Evolutionary conservation across 2,329 filamentous ascomycete species (phyloP).

Genomic region (Paracorniculantispora psalliotae): DNA sequence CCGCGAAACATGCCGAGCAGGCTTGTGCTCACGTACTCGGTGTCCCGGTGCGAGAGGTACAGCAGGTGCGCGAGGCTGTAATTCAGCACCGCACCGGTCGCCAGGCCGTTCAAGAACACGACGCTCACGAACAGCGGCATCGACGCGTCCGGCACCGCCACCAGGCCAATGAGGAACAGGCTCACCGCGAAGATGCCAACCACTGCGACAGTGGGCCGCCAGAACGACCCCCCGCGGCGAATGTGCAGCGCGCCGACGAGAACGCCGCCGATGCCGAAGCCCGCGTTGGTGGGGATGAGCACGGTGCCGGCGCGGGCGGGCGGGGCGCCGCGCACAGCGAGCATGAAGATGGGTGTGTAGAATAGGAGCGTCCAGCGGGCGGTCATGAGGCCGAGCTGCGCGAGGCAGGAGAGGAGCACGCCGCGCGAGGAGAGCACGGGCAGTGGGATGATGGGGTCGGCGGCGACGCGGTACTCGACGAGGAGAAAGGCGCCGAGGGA

Average conservation of each 20-base stretch:
- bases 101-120: constrained; percentile 66
- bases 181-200: constrained; percentile 58
- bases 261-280: constrained; percentile 70
- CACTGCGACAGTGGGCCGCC: constrained; percentile 55
- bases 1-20: constrained; percentile 75
- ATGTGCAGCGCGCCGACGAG: constrained; percentile 73
- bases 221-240: constrained; percentile 67
- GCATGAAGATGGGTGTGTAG: constrained; percentile 74
- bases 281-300: constrained; percentile 74
- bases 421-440: constrained; percentile 64
- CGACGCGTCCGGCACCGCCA: constrained; percentile 49
- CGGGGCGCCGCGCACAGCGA: constrained; percentile 66
- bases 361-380: constrained; percentile 76
- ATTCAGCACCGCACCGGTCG: constrained; percentile 68
- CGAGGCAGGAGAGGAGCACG: constrained; percentile 66
- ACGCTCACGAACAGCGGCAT: constrained; percentile 50
- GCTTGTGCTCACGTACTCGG: constrained; percentile 71
- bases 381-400: constrained; percentile 74
- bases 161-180: constrained; percentile 49
- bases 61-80: constrained; percentile 78
- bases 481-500: constrained; percentile 50
- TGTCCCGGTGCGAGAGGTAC: constrained; percentile 60
- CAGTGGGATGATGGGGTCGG: constrained; percentile 71
- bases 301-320: constrained; percentile 69
- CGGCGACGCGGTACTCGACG: constrained; percentile 58